These are phyloP conservation scores for Murraya koenigii DNA, from an alignment of 345 rosid species.

Conservation along the genomic window DNA sequence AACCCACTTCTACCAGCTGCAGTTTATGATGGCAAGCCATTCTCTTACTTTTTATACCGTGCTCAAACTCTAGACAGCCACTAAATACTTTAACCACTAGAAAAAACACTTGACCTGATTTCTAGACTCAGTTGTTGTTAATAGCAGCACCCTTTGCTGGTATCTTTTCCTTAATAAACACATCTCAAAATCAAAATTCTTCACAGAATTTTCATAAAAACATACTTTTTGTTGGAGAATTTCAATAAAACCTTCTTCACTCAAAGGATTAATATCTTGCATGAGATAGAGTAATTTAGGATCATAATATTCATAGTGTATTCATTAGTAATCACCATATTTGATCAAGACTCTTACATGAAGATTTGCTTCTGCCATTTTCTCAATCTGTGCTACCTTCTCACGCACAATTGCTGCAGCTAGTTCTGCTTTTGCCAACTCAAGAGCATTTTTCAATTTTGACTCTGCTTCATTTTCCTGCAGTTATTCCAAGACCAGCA, in stretches of 20 bases:
- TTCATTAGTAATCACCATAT: neutral
- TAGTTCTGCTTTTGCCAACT: constrained; percentile 78
- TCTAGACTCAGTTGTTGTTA: neutral
- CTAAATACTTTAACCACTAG: neutral
- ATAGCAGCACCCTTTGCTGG: neutral
- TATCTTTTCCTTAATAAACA: neutral
- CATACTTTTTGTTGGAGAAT: neutral
- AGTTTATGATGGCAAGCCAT: neutral
- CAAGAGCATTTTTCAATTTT: constrained; percentile 54
- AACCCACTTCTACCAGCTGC: neutral
- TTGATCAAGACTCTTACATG: constrained; percentile 47
- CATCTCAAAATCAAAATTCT: neutral
- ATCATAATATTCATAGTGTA: neutral
- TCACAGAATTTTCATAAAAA: neutral
- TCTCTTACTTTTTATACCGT: neutral
- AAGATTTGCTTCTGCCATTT: constrained; percentile 87
- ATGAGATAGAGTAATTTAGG: neutral
- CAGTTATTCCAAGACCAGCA: constrained; percentile 22
- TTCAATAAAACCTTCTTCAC: neutral
- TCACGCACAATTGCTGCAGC: constrained; percentile 67
- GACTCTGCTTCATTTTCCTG: constrained; percentile 77
- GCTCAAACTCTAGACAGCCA: neutral
- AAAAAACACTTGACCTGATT: neutral
- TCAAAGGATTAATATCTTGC: neutral
- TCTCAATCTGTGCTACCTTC: constrained; percentile 84